Evolutionary conservation across 2,329 filamentous ascomycete genomes (phyloP).

Genomic region (Neurospora crassa): DNA sequence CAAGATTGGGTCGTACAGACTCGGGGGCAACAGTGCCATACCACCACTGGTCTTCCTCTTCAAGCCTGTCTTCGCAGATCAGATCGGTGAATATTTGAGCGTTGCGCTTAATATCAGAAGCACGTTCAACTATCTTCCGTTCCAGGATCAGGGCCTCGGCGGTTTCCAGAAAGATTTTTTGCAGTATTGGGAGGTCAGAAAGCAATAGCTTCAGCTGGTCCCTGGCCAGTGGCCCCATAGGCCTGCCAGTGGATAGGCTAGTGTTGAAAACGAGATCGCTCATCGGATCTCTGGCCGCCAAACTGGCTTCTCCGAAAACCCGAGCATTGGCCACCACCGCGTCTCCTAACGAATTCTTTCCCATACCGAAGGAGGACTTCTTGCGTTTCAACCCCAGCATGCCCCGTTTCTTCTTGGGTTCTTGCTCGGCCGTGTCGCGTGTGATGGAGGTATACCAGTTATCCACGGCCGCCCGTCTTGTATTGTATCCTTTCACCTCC

Average conservation of each 20-base stretch:
- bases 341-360: conserved; percentile 21
- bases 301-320: not conserved
- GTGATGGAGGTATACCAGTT: conserved; percentile 46
- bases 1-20: conserved; percentile 41
- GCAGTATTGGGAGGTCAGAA: conserved; percentile 45
- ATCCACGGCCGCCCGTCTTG: conserved; percentile 48
- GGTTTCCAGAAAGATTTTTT: conserved; percentile 53
- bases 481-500: conserved; percentile 58
- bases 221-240: conserved; percentile 45
- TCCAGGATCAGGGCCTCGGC: conserved; percentile 54
- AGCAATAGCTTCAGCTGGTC: conserved; percentile 43
- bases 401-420: conserved; percentile 40
- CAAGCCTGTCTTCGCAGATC: conserved; percentile 51
- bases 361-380: conserved; percentile 36
- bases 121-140: conserved; percentile 45
- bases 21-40: conserved; percentile 45
- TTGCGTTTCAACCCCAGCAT: conserved; percentile 47
- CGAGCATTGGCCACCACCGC: conserved; percentile 4
- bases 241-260: conserved; percentile 50
- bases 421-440: conserved; percentile 32
- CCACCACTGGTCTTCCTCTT: conserved; percentile 54
- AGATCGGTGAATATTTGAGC: conserved; percentile 52
- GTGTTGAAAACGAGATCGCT: conserved; percentile 45
- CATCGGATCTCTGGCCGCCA: conserved; percentile 18
- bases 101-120: conserved; percentile 54